These are phyloP conservation scores for Saturnispora galanensis DNA, from an alignment of 805 yeast genomes.

Conservation along the genomic window DNA sequence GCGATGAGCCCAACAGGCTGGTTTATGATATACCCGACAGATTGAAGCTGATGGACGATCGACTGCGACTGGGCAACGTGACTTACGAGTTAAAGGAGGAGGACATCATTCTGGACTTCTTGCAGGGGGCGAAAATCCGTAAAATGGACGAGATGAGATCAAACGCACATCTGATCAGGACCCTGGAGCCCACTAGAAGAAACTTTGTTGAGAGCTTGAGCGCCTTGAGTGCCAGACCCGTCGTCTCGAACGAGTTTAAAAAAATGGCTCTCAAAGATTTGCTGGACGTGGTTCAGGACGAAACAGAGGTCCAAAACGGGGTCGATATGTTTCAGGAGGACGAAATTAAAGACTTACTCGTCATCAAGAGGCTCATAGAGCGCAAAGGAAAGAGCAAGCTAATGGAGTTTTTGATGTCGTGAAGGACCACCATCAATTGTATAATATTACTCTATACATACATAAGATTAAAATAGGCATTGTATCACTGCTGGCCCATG, in stretches of 20 bases:
- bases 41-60: conserved; percentile 15
- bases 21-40: conserved; percentile 14
- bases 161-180: conserved; percentile 22
- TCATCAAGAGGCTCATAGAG: conserved; percentile 52
- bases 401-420: conserved; percentile 40
- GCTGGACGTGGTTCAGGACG: conserved; percentile 29
- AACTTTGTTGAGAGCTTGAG: conserved; percentile 27
- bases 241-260: conserved; percentile 23
- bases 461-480: neutral
- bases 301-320: conserved; percentile 14
- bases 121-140: conserved; percentile 39
- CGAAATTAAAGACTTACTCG: conserved; percentile 42
- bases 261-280: conserved; percentile 39
- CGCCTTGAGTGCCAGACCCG: conserved; percentile 25
- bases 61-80: conserved; percentile 22
- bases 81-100: conserved; percentile 60
- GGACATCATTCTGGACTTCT: conserved; percentile 60
- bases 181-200: conserved; percentile 18
- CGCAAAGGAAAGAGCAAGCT: conserved; percentile 62
- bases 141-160: conserved; percentile 24
- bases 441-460: neutral
- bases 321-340: conserved; percentile 11
- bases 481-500: neutral
- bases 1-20: conserved; percentile 5
- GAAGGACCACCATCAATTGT: neutral